phyloP scores from a whole-genome alignment of 257 asterid genomes.

The Nicotiana sylvestris region DNA sequence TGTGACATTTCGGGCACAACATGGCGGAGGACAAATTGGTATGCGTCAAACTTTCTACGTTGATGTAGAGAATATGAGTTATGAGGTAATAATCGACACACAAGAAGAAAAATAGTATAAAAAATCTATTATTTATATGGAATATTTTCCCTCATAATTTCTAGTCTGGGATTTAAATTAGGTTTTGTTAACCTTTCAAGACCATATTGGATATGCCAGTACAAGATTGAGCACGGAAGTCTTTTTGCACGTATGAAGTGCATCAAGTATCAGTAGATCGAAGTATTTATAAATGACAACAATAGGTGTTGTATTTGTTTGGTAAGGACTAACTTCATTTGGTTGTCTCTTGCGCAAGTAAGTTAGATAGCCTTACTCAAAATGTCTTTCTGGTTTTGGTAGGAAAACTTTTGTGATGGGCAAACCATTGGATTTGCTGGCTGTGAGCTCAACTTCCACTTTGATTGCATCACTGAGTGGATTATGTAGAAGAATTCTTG shows the following conservation, averaged over 20 bases:
- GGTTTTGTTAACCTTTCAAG: not conserved
- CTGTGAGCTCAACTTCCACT: not conserved
- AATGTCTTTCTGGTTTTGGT: not conserved
- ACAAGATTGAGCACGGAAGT: not conserved
- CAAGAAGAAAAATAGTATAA: not conserved
- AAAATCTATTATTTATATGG: too few relatives aligned
- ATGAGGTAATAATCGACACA: not conserved
- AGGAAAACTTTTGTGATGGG: not conserved
- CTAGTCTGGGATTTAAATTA: too few relatives aligned
- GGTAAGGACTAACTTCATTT: not conserved
- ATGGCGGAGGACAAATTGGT: not conserved
- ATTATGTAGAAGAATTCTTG: not conserved
- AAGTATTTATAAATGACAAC: not conserved
- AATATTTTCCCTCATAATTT: not conserved
- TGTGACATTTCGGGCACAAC: not conserved
- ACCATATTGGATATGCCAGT: not conserved
- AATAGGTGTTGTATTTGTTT: not conserved
- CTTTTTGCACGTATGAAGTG: not conserved
- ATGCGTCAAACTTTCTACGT: not conserved
- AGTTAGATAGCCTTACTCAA: not conserved
- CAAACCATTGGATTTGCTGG: not conserved
- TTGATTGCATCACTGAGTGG: constrained; percentile 11
- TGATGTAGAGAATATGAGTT: not conserved
- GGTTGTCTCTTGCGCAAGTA: not conserved
- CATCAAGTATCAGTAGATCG: not conserved